Conservation (phyloP, 177 flowering plant genomes). For the Vitis hybrid region DNA sequence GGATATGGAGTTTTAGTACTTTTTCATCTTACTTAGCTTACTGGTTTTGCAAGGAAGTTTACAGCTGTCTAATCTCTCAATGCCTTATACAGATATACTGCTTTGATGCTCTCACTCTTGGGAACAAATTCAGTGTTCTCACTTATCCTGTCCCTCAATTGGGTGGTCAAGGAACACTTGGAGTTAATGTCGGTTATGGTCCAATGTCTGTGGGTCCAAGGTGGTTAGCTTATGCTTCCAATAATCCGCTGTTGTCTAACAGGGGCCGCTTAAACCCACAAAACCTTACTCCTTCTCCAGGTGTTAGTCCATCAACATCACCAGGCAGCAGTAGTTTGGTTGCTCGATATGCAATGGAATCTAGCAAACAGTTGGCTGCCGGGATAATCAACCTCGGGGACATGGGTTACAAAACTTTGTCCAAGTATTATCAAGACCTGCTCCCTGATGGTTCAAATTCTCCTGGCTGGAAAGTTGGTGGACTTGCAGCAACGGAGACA, state of each 20-base stretch:
- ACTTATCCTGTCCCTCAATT: constrained; percentile 73
- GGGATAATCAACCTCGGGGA: constrained; percentile 85
- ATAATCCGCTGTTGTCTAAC: constrained; percentile 51
- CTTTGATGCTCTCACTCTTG: constrained; percentile 82
- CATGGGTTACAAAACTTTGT: constrained; percentile 77
- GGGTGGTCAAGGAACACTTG: constrained; percentile 55
- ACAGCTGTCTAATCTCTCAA: neutral
- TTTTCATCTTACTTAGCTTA: neutral
- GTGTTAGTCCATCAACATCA: constrained; percentile 84
- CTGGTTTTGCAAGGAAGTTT: neutral
- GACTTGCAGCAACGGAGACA: constrained; percentile 47
- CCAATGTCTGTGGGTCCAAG: constrained; percentile 94
- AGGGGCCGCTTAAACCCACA: constrained; percentile 81
- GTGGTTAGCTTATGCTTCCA: constrained; percentile 95
- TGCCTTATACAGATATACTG: constrained; percentile 66
- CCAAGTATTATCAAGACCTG: constrained; percentile 81
- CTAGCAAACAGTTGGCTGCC: constrained; percentile 83
- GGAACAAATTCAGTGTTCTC: constrained; percentile 71
- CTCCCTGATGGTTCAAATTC: constrained; percentile 80
- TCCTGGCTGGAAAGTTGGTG: constrained; percentile 71
- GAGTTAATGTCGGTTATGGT: constrained; percentile 82
- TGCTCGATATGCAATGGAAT: constrained; percentile 92
- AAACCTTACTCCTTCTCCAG: constrained; percentile 68
- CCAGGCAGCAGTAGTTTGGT: constrained; percentile 69
- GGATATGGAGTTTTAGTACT: neutral